phyloP scores from a whole-genome alignment of 371 early-diverging fungal species.

The Haplosporangium sp. region DNA sequence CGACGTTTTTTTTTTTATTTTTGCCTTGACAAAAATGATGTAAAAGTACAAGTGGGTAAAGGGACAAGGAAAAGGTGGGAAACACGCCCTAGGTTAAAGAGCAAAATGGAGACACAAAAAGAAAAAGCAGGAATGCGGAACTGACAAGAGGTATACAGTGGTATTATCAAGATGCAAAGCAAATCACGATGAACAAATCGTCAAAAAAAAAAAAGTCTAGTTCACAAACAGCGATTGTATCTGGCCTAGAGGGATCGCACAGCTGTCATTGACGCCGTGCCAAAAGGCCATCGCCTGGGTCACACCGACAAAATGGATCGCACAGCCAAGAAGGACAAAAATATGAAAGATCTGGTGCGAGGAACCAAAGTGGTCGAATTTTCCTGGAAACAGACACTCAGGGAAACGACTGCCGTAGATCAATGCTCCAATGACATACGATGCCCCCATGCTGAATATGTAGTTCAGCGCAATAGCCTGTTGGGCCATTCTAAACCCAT shows the following conservation, averaged over 20 bases:
- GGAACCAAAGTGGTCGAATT: constrained; percentile 73
- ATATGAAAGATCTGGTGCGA: constrained; percentile 95
- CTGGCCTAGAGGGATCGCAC: constrained; percentile 31
- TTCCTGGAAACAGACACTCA: constrained; percentile 73
- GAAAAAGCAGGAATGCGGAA: no score
- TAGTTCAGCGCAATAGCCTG: constrained; percentile 71
- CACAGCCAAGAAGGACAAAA: constrained; percentile 83
- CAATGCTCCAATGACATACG: constrained; percentile 88
- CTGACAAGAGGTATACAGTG: no score
- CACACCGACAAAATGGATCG: constrained; percentile 85
- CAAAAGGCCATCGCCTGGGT: constrained; percentile 69
- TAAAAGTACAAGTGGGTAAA: no score
- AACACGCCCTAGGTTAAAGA: no score
- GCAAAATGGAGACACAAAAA: no score
- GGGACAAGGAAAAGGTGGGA: no score
- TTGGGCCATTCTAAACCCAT: constrained; percentile 70
- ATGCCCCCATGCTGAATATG: constrained; percentile 76
- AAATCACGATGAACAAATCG: neutral
- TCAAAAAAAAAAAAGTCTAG: constrained; percentile 2
- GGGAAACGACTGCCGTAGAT: constrained; percentile 84
- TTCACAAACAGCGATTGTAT: constrained; percentile 16
- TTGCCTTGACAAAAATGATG: no score
- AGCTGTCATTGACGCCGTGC: constrained; percentile 25
- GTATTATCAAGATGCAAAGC: neutral
- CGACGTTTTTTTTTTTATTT: no score